These are phyloP conservation scores for Fusarium tupiense DNA, from an alignment of 2,329 filamentous ascomycete species.

Conservation along the genomic window DNA sequence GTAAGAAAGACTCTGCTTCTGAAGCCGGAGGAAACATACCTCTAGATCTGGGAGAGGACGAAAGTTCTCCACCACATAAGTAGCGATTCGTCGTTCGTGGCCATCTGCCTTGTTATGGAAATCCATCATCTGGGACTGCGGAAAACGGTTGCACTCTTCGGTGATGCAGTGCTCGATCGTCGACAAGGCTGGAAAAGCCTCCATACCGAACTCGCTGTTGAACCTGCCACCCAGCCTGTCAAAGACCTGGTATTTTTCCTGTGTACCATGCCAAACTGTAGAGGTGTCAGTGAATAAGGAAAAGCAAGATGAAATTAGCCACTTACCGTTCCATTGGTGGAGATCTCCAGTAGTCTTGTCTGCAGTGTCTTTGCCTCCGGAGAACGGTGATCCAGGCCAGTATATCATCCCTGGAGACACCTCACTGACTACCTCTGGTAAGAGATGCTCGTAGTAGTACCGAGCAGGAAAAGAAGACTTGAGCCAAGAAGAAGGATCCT, in stretches of 20 bases:
- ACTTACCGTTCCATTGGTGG: not conserved
- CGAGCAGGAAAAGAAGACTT: not conserved
- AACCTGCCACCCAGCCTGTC: not conserved
- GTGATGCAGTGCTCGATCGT: not conserved
- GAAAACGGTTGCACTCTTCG: not conserved
- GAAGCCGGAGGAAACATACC: not conserved
- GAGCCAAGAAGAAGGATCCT: not conserved
- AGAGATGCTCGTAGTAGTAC: not conserved
- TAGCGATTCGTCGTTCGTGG: not conserved
- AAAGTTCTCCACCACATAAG: not conserved
- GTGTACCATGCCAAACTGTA: not conserved
- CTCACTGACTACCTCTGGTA: not conserved
- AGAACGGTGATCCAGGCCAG: not conserved
- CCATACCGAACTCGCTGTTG: constrained; percentile 7
- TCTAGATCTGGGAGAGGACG: not conserved
- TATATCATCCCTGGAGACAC: not conserved
- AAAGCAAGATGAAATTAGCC: not conserved
- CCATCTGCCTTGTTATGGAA: constrained; percentile 2
- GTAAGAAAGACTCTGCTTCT: not conserved
- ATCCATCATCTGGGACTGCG: constrained; percentile 3
- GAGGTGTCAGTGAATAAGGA: not conserved
- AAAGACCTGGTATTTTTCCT: constrained; percentile 7
- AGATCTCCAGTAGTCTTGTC: not conserved
- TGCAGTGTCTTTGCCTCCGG: not conserved
- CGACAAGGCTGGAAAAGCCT: not conserved